Evolutionary conservation across 2,329 filamentous ascomycete species (phyloP).

Genomic region (Calonectria fujianensis): DNA sequence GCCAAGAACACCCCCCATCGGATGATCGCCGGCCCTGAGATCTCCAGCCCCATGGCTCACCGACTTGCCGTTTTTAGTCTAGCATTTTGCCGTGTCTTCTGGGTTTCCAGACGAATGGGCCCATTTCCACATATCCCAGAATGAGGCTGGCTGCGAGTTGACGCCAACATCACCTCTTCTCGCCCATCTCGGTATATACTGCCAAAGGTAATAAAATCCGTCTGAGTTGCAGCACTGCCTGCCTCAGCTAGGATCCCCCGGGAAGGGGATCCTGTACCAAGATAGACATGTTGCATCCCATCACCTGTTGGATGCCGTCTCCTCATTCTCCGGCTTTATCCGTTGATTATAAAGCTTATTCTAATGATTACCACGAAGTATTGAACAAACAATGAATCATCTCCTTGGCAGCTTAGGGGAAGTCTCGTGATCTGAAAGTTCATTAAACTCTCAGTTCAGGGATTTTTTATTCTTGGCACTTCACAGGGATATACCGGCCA

Average conservation of each 20-base stretch:
- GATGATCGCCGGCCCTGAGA: slow-evolving; percentile 52
- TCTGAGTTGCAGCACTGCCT: background rate
- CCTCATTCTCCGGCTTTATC: slow-evolving; percentile 30
- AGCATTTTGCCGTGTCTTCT: slow-evolving; percentile 45
- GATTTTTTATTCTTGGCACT: slow-evolving; percentile 42
- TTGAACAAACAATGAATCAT: slow-evolving; percentile 37
- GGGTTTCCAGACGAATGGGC: slow-evolving; percentile 49
- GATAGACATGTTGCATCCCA: slow-evolving; percentile 16
- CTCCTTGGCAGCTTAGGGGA: slow-evolving; percentile 29
- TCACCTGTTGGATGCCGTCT: slow-evolving; percentile 15
- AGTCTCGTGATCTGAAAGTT: slow-evolving; percentile 25
- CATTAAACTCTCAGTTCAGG: slow-evolving; percentile 36
- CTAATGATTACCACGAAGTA: slow-evolving; percentile 31
- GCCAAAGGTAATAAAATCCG: slow-evolving; percentile 1
- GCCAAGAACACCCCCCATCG: slow-evolving; percentile 41
- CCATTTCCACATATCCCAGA: slow-evolving; percentile 53
- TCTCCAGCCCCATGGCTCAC: slow-evolving; percentile 50
- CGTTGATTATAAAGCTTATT: slow-evolving; percentile 28
- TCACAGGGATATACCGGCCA: slow-evolving; percentile 33
- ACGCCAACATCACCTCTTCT: slow-evolving; percentile 41
- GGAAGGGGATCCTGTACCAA: slow-evolving; percentile 29
- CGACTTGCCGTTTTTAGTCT: slow-evolving; percentile 50
- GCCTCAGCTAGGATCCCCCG: slow-evolving; percentile 13
- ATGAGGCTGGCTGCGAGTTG: slow-evolving; percentile 49
- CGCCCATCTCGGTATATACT: slow-evolving; percentile 25